Conservation (phyloP, 75 land plant species). For the Picea glauca region DNA sequence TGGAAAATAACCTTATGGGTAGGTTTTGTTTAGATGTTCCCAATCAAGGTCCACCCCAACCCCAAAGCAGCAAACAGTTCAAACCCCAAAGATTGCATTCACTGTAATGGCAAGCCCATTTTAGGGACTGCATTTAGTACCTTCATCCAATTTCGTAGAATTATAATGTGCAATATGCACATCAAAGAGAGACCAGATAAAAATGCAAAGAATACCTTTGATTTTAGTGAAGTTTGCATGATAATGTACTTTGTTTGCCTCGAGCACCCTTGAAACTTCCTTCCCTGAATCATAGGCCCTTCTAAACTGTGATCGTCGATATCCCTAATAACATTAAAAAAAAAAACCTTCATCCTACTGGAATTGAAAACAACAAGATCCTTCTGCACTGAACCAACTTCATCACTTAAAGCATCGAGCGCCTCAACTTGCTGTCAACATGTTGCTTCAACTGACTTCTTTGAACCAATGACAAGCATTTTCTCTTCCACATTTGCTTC, state of each 20-base stretch:
- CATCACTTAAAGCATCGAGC: conserved; percentile 10
- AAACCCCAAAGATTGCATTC: not conserved
- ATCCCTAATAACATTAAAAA: conserved; percentile 61
- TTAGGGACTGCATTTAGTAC: not conserved
- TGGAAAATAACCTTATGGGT: not conserved
- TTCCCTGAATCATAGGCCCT: conserved; percentile 79
- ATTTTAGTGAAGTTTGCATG: conserved; percentile 37
- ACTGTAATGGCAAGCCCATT: not conserved
- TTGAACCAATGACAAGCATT: not conserved
- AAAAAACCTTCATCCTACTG: not conserved
- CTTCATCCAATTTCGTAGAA: not conserved
- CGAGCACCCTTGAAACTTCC: conserved; percentile 62
- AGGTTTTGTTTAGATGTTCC: not conserved
- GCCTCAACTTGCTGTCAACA: conserved; percentile 10
- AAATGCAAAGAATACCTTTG: conserved; percentile 39
- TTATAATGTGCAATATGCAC: not conserved
- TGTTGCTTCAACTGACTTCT: conserved; percentile 7
- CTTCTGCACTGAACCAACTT: conserved; percentile 18
- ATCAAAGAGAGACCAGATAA: not conserved
- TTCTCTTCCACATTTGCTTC: conserved; percentile 5
- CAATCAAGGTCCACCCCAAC: not conserved
- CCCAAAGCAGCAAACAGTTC: not conserved
- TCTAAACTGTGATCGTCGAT: conserved; percentile 65
- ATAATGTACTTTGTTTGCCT: no score
- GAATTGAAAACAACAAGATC: conserved; percentile 39